phyloP scores from a whole-genome alignment of 2,329 filamentous ascomycete genomes.

The Cercospora zeina region DNA sequence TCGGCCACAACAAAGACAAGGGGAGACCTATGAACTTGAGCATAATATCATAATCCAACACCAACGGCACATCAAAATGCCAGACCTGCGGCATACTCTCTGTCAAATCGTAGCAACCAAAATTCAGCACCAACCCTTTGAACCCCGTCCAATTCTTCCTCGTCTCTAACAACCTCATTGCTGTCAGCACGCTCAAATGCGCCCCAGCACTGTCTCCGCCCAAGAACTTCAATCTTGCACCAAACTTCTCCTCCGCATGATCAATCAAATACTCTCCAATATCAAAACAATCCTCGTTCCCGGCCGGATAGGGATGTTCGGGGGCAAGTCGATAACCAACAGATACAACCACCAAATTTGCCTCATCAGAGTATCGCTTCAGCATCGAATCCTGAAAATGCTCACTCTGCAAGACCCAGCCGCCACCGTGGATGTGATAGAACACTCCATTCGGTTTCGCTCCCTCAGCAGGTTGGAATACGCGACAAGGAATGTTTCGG shows the following conservation, averaged over 20 bases:
- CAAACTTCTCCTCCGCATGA: slow-evolving; percentile 47
- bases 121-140: slow-evolving; percentile 55
- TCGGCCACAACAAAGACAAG: neutral
- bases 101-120: slow-evolving; percentile 54
- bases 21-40: slow-evolving; percentile 35
- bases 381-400: slow-evolving; percentile 51
- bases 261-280: slow-evolving; percentile 56
- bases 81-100: slow-evolving; percentile 47
- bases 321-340: slow-evolving; percentile 63
- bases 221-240: slow-evolving; percentile 39
- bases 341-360: slow-evolving; percentile 53
- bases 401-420: slow-evolving; percentile 49
- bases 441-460: slow-evolving; percentile 43
- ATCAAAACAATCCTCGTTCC: slow-evolving; percentile 59
- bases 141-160: slow-evolving; percentile 45
- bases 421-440: slow-evolving; percentile 58
- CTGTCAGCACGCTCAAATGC: slow-evolving; percentile 52
- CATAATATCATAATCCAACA: slow-evolving; percentile 53
- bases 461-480: slow-evolving; percentile 53
- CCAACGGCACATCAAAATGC: slow-evolving; percentile 44
- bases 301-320: slow-evolving; percentile 58
- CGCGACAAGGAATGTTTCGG: slow-evolving; percentile 55
- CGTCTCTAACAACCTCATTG: slow-evolving; percentile 50
- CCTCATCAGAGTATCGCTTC: slow-evolving; percentile 53
- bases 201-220: slow-evolving; percentile 56